Evolutionary conservation across 805 yeast species (phyloP).

Genomic region (Wickerhamomyces rabaulensis): DNA sequence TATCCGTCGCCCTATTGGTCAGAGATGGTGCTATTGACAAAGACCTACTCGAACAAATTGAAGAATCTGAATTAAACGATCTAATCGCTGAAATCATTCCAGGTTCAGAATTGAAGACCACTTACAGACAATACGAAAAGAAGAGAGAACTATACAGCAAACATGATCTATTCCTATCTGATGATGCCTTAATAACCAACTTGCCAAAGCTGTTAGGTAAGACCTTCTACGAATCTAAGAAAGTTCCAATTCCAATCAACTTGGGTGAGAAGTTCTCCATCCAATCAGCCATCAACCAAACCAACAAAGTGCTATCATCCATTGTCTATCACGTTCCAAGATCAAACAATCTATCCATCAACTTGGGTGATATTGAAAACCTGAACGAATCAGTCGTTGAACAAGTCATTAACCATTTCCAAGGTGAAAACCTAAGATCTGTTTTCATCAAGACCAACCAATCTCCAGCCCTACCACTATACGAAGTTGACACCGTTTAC

Average conservation of each 20-base stretch:
- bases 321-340: slow-evolving; percentile 66
- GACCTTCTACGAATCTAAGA: slow-evolving; percentile 58
- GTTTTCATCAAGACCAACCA: slow-evolving; percentile 58
- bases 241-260: slow-evolving; percentile 64
- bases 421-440: slow-evolving; percentile 43
- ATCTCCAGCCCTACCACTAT: slow-evolving; percentile 86
- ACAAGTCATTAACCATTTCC: slow-evolving; percentile 46
- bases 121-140: slow-evolving; percentile 83
- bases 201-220: slow-evolving; percentile 84
- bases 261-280: slow-evolving; percentile 38
- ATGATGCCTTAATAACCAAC: slow-evolving; percentile 72
- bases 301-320: slow-evolving; percentile 52
- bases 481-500: slow-evolving; percentile 48
- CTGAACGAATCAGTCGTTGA: slow-evolving; percentile 44
- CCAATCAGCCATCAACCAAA: slow-evolving; percentile 49
- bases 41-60: slow-evolving; percentile 23
- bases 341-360: slow-evolving; percentile 61
- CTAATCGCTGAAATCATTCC: slow-evolving; percentile 51
- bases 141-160: slow-evolving; percentile 66
- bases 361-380: slow-evolving; percentile 51
- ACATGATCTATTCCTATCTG: slow-evolving; percentile 77
- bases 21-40: slow-evolving; percentile 51
- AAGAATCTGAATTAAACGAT: slow-evolving; percentile 23
- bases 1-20: slow-evolving; percentile 57
- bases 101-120: slow-evolving; percentile 71